Evolutionary conservation across 2,329 filamentous ascomycete genomes (phyloP).

Genomic region (Sporothrix schenckii): DNA sequence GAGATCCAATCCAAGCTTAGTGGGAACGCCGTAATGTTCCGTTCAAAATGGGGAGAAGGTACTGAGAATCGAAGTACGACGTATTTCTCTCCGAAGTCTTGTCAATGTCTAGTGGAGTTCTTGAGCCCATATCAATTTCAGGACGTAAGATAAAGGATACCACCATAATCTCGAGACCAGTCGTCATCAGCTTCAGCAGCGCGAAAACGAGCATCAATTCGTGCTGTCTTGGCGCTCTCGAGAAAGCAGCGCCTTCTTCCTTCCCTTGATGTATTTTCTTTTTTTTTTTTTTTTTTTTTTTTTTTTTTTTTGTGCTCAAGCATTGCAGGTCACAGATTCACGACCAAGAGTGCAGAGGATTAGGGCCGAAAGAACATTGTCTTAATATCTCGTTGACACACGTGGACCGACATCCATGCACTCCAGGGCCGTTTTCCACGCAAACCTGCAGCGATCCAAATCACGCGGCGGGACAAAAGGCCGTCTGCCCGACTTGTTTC

Average conservation of each 20-base stretch:
- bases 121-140: slow-evolving; percentile 7
- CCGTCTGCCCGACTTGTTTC: neutral
- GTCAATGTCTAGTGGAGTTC: neutral
- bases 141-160: neutral
- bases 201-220: neutral
- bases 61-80: slow-evolving; percentile 12
- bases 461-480: slow-evolving; percentile 3
- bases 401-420: slow-evolving; percentile 15
- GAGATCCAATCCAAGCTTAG: neutral
- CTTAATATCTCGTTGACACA: slow-evolving; percentile 6
- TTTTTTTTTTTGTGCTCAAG: neutral
- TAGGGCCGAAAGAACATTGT: neutral
- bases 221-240: neutral
- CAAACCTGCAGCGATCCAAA: neutral
- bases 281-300: neutral
- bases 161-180: slow-evolving; percentile 19
- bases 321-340: neutral
- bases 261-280: neutral
- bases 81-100: slow-evolving; percentile 11
- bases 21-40: neutral
- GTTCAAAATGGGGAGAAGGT: slow-evolving; percentile 3
- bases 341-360: neutral
- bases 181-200: slow-evolving; percentile 24
- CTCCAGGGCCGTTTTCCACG: neutral
- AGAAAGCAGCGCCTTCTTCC: neutral